Evolutionary conservation across 352 stramenopile genomes (phyloP).

Genomic region (Globisporangium recalcitrans): DNA sequence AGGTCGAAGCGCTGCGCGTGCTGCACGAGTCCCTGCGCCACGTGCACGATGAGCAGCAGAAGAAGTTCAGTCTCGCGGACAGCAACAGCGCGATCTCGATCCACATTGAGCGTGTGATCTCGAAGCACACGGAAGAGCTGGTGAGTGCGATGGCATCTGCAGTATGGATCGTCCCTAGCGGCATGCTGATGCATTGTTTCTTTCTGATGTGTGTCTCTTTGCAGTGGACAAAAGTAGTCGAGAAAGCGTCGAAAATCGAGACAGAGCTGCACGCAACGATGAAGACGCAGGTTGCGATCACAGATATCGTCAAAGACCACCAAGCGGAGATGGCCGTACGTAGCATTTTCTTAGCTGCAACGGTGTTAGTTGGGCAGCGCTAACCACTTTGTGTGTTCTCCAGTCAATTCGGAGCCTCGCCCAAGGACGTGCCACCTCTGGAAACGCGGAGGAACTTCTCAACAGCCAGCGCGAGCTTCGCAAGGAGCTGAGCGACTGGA

Average conservation of each 20-base stretch:
- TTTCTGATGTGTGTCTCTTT: constrained; percentile 1
- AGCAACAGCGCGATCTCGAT: constrained; percentile 48
- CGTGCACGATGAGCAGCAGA: constrained; percentile 47
- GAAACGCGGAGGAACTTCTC: neutral
- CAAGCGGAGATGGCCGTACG: constrained; percentile 42
- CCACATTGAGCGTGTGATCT: constrained; percentile 64
- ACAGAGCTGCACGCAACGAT: constrained; percentile 23
- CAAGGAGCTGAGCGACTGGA: constrained; percentile 28
- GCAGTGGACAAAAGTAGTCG: constrained; percentile 53
- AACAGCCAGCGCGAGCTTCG: constrained; percentile 19
- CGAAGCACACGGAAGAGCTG: constrained; percentile 59
- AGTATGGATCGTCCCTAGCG: neutral
- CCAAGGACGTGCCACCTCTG: neutral
- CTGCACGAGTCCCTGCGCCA: constrained; percentile 55
- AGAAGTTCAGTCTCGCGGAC: constrained; percentile 56
- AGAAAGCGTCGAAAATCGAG: constrained; percentile 31
- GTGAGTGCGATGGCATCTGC: constrained; percentile 22
- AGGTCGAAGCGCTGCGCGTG: constrained; percentile 52
- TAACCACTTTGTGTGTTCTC: neutral
- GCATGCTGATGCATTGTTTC: neutral
- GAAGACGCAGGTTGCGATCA: constrained; percentile 28
- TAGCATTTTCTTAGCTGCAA: neutral
- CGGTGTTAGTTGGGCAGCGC: neutral
- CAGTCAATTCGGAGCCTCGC: constrained; percentile 15
- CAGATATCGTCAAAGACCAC: constrained; percentile 28